Base-by-base conservation (phyloP, 2,329 filamentous ascomycete species). In the Trichoderma endophyticum region DNA sequence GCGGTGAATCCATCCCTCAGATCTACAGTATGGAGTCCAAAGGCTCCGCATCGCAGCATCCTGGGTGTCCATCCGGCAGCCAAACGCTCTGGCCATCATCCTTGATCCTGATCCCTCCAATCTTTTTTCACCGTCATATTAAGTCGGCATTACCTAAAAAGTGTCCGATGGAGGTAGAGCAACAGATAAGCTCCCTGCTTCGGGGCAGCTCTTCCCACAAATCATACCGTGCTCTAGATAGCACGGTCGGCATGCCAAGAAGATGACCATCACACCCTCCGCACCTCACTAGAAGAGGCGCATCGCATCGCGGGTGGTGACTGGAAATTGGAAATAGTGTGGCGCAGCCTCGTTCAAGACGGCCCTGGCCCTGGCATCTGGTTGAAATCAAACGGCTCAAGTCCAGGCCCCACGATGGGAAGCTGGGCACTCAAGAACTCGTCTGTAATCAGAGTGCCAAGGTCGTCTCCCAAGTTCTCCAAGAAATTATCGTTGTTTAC, bases 351-450 rank as follows among this genome's bases (percentile, higher is more conserved):
- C 26, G 21, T 69, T 70, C 67, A 70, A 54, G 67, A 60, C 15
- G 64, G 71, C 28, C 71, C 66, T n/a, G 64, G 66, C 21, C 71
- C 60, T 15, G 71, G 48, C 24, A 72, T 65, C 51, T 80, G 76
- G 51, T 78, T 79, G 71, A 80, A 81, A 71, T 80, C 79, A 73
- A 80, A 80, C 8, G 78, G 74, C 30, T 75, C 71, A 70, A 79
- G 71, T 6, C 74, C 76, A 39, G 76, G 74, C 21, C 78, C 78
- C 3, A 74, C 64, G 3, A 74, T 74, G 43, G 78, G 79, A 21
- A 80, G 78, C 60, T 81, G 79, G 73, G 78, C 77, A 65, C 79
- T 80, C 67, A 81, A 73, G 64, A 80, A 80, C 72, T 81, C 79
- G 54, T 81, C 79, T 14, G 79, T 81, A 48, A 81, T 77, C 65